A percentile compares a stretch with the other conserved stretches of the same genome.
Conservation (phyloP, 176 grass and related monocot species). For the maize (Zea mays) region DNA sequence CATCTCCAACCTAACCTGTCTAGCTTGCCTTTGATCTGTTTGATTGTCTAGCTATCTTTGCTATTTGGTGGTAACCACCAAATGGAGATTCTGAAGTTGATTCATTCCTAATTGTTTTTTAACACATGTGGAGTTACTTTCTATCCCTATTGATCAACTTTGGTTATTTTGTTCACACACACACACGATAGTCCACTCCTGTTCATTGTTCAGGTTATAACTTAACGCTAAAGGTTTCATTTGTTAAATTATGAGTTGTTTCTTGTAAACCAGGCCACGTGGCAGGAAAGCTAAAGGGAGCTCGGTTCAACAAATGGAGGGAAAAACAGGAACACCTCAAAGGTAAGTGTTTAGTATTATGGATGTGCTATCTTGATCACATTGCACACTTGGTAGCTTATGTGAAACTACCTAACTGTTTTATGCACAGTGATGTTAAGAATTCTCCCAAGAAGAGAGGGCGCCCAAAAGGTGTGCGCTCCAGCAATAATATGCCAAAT, state of each 20-base stretch:
- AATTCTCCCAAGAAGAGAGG: slow-evolving; percentile 53
- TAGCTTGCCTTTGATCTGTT: too few species aligned
- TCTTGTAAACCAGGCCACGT: slow-evolving; percentile 35
- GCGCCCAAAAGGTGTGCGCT: slow-evolving; percentile 42
- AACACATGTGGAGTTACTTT: not conserved
- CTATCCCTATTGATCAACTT: not conserved
- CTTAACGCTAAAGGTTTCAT: not conserved
- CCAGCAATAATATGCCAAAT: slow-evolving; percentile 16
- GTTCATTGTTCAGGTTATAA: not conserved
- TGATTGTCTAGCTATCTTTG: too few species aligned
- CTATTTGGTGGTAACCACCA: too few species aligned
- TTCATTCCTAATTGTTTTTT: not conserved
- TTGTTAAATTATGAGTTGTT: slow-evolving; percentile 5
- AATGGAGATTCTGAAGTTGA: not conserved
- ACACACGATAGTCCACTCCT: not conserved
- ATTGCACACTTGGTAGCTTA: not conserved
- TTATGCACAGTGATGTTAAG: not conserved
- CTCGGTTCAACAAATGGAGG: slow-evolving; percentile 21
- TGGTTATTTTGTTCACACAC: not conserved
- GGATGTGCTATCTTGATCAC: not conserved
- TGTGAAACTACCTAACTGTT: slow-evolving; percentile 4
- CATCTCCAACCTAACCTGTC: too few species aligned
- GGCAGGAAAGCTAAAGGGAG: slow-evolving; percentile 39
- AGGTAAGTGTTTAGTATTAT: slow-evolving; percentile 28
- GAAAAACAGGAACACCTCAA: slow-evolving; percentile 33